Evolutionary conservation across 2,329 filamentous ascomycete species (phyloP).

Genomic region (Fusarium goolgardi): DNA sequence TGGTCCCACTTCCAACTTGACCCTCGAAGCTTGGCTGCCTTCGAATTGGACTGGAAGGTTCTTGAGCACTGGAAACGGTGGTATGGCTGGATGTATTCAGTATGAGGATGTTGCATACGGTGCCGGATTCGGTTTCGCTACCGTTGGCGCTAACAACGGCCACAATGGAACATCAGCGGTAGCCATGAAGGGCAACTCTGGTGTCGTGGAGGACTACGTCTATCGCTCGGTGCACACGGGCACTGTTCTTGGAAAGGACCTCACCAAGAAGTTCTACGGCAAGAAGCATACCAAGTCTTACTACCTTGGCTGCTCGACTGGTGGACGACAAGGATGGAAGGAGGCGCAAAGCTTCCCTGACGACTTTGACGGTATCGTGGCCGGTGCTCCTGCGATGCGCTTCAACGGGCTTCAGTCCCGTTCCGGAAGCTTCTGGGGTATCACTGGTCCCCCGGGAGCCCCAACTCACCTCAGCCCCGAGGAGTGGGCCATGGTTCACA

Average conservation of each 20-base stretch:
- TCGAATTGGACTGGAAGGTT: slow-evolving; percentile 61
- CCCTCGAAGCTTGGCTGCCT: slow-evolving; percentile 60
- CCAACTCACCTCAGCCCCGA: slow-evolving; percentile 38
- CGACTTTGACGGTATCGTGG: slow-evolving; percentile 65
- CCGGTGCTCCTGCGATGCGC: slow-evolving; percentile 62
- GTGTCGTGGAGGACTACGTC: slow-evolving; percentile 29
- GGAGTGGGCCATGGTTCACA: slow-evolving; percentile 57
- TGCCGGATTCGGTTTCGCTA: slow-evolving; percentile 56
- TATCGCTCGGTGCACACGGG: slow-evolving; percentile 39
- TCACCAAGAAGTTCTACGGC: slow-evolving; percentile 57
- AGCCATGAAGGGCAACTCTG: slow-evolving; percentile 26
- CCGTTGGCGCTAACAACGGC: slow-evolving; percentile 61
- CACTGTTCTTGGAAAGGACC: slow-evolving; percentile 29
- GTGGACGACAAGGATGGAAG: slow-evolving; percentile 68
- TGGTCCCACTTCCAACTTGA: slow-evolving; percentile 39
- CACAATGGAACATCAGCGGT: slow-evolving; percentile 32
- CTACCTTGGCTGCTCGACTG: slow-evolving; percentile 69
- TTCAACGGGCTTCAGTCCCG: slow-evolving; percentile 45
- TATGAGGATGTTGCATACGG: slow-evolving; percentile 54
- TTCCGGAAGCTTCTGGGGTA: slow-evolving; percentile 25
- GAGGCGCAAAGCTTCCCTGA: slow-evolving; percentile 65
- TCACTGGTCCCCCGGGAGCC: slow-evolving; percentile 13
- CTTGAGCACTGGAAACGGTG: slow-evolving; percentile 62
- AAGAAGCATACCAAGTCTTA: slow-evolving; percentile 59
- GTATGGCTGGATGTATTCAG: slow-evolving; percentile 60